Evolutionary conservation across 495 filamentous ascomycete species (phyloP).

Genomic region (Astrocystis sublimbata): DNA sequence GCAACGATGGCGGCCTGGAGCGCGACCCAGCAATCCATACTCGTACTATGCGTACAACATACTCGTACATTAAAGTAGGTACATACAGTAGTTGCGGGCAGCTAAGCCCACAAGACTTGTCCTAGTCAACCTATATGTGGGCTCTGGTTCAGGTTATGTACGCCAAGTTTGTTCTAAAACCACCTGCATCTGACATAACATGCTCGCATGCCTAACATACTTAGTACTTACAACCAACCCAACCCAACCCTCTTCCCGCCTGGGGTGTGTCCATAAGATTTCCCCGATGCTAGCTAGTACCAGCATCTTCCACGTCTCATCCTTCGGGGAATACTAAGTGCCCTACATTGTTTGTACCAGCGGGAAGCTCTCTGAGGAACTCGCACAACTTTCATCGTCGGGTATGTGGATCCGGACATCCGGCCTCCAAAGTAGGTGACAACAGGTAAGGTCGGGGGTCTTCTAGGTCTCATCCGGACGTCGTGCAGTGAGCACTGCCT

Average conservation of each 20-base stretch:
- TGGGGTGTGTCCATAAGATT: background rate
- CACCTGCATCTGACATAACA: too few relatives aligned
- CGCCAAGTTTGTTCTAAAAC: background rate
- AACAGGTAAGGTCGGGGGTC: constrained; percentile 9
- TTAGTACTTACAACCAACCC: too few relatives aligned
- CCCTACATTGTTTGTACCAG: too few relatives aligned
- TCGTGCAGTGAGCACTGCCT: too few relatives aligned
- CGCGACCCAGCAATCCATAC: background rate
- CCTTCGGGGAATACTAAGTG: background rate
- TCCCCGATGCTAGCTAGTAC: constrained; percentile 9
- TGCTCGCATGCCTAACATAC: too few relatives aligned
- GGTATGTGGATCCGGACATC: constrained; percentile 15
- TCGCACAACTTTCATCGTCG: constrained; percentile 10
- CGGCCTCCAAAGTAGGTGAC: constrained; percentile 2
- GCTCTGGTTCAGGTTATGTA: background rate
- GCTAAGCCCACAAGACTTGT: constrained; percentile 2
- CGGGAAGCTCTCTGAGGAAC: background rate
- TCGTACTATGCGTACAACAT: too few relatives aligned
- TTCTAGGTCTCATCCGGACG: constrained; percentile 8
- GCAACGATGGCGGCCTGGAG: background rate
- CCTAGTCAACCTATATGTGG: constrained; percentile 2
- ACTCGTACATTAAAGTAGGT: background rate
- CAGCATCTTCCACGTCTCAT: constrained; percentile 13
- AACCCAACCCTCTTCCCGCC: too few relatives aligned
- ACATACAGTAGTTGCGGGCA: too few relatives aligned